A percentile compares a stretch with the other conserved stretches of the same genome.
Conservation (phyloP, 208 protist genomes). For the Trypanosoma rangeli region DNA sequence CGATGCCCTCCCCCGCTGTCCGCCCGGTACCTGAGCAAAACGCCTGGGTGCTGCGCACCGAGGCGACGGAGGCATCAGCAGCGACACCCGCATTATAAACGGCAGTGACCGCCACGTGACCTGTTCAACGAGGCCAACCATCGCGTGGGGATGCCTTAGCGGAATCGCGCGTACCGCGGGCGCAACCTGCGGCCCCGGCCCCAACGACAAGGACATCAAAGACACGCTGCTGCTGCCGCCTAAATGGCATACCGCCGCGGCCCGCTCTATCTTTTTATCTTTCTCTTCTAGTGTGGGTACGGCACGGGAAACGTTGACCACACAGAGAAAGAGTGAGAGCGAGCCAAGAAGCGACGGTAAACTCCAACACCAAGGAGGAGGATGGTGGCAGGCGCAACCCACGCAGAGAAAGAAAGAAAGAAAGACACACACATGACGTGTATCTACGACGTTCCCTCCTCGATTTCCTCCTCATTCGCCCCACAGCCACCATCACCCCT, state of each 20-base stretch:
- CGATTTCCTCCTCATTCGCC: no score
- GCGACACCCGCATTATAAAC: constrained; percentile 43
- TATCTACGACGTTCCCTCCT: no score
- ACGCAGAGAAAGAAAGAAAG: no score
- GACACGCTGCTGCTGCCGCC: constrained; percentile 18
- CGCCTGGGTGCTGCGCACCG: constrained; percentile 22
- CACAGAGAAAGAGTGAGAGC: no score
- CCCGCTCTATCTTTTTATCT: background rate
- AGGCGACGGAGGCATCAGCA: constrained; percentile 52
- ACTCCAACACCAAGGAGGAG: no score
- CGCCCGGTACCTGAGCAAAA: constrained; percentile 35
- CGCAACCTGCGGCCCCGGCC: constrained; percentile 67
- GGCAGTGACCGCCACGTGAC: constrained; percentile 32
- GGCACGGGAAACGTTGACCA: background rate
- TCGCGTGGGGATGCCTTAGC: constrained; percentile 39
- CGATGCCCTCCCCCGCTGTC: constrained; percentile 37
- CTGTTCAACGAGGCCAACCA: constrained; percentile 65
- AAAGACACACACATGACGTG: no score
- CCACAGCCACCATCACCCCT: background rate
- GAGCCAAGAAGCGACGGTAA: no score
- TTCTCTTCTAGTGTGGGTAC: background rate
- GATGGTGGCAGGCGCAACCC: no score
- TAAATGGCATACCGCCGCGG: background rate
- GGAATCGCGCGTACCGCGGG: constrained; percentile 58
- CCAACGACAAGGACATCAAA: constrained; percentile 79